These are phyloP conservation scores for Kalmusia sp. DNA, from an alignment of 2,329 filamentous ascomycete species.

Conservation along the genomic window DNA sequence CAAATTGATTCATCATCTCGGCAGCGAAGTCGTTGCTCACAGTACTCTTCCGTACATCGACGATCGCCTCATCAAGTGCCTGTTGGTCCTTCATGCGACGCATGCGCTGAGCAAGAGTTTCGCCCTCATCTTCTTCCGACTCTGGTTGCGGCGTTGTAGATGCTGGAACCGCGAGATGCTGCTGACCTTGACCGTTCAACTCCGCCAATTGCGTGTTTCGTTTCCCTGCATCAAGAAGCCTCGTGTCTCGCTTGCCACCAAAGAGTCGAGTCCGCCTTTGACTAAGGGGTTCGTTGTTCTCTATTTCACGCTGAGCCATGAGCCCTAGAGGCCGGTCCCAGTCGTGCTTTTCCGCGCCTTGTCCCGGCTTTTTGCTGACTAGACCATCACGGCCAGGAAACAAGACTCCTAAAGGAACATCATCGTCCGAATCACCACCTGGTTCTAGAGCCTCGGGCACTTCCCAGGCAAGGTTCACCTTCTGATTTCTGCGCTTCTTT, in stretches of 20 bases:
- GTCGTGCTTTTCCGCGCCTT: slow-evolving; percentile 49
- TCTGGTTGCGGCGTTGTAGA: slow-evolving; percentile 36
- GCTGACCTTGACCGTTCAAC: slow-evolving; percentile 27
- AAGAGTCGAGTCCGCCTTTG: slow-evolving; percentile 76
- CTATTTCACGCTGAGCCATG: slow-evolving; percentile 81
- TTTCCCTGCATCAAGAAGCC: slow-evolving; percentile 29
- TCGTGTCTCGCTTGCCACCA: slow-evolving; percentile 56
- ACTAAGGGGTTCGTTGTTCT: slow-evolving; percentile 91
- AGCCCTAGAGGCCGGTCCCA: slow-evolving; percentile 73
- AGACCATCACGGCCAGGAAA: slow-evolving; percentile 66
- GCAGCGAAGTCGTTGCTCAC: slow-evolving; percentile 71
- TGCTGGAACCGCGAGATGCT: slow-evolving; percentile 34
- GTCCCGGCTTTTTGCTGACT: slow-evolving; percentile 55
- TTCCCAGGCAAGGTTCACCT: slow-evolving; percentile 91
- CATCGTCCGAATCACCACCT: slow-evolving; percentile 67
- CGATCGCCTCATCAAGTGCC: slow-evolving; percentile 53
- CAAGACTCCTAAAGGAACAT: slow-evolving; percentile 86
- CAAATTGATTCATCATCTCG: slow-evolving; percentile 66
- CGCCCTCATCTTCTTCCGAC: slow-evolving; percentile 55
- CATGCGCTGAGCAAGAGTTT: slow-evolving; percentile 72
- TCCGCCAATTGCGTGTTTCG: slow-evolving; percentile 24
- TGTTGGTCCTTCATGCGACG: slow-evolving; percentile 69
- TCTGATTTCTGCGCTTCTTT: slow-evolving; percentile 74
- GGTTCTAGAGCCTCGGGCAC: slow-evolving; percentile 58
- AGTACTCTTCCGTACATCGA: slow-evolving; percentile 54